phyloP scores from a whole-genome alignment of 352 stramenopile species.

The Pythium volutum region DNA sequence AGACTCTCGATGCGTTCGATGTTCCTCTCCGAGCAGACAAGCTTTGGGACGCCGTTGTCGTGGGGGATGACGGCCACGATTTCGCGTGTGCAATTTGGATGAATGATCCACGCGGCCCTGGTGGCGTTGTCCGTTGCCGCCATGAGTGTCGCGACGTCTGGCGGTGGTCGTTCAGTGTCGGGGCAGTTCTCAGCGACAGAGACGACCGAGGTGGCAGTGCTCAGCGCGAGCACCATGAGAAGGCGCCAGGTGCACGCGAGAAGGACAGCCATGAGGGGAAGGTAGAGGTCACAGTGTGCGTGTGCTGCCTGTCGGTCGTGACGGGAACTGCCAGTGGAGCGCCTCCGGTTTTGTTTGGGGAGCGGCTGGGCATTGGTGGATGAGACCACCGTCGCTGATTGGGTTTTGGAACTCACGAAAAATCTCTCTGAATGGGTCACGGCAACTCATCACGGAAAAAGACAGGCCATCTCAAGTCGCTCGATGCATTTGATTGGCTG shows the following conservation, averaged over 20 bases:
- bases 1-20: conserved; percentile 17
- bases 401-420: too few relatives aligned
- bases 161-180: background rate
- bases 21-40: conserved; percentile 1
- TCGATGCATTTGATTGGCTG: too few relatives aligned
- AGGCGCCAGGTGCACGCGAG: background rate
- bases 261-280: too few relatives aligned
- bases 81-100: conserved; percentile 19
- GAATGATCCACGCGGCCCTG: conserved; percentile 24
- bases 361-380: too few relatives aligned
- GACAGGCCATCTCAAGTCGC: too few relatives aligned
- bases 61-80: background rate
- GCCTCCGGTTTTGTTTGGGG: too few relatives aligned
- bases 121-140: conserved; percentile 14
- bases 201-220: background rate
- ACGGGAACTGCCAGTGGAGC: too few relatives aligned
- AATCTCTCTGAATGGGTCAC: too few relatives aligned
- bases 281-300: too few relatives aligned
- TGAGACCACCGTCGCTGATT: too few relatives aligned
- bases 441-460: too few relatives aligned
- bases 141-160: conserved; percentile 19
- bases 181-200: background rate
- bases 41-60: background rate
- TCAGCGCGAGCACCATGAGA: background rate
- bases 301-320: too few relatives aligned